phyloP scores from a whole-genome alignment of 2,329 filamentous ascomycete genomes.

The Colletotrichum sp. region DNA sequence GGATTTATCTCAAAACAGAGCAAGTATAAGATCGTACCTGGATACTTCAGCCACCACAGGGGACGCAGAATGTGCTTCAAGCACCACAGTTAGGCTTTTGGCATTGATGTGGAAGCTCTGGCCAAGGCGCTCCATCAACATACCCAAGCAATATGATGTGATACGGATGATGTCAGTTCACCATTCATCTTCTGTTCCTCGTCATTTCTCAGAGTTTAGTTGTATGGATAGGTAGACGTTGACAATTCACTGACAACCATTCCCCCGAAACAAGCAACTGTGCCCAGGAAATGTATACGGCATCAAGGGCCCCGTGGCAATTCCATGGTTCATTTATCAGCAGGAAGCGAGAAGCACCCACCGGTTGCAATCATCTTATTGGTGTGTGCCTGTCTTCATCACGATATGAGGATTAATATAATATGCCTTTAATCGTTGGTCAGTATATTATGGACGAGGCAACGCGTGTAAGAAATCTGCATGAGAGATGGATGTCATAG shows the following conservation, averaged over 20 bases:
- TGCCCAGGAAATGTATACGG: fast-evolving
- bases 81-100: fast-evolving
- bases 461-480: background rate
- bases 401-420: fast-evolving
- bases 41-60: fast-evolving
- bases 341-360: background rate
- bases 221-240: background rate
- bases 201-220: fast-evolving
- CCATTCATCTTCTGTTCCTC: background rate
- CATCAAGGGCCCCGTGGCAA: background rate
- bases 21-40: background rate
- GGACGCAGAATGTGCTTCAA: fast-evolving
- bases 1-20: fast-evolving
- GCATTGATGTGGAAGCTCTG: background rate
- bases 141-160: background rate
- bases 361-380: background rate
- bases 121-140: background rate
- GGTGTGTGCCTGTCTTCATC: background rate
- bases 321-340: background rate
- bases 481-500: fast-evolving
- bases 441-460: background rate
- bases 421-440: background rate
- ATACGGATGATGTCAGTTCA: fast-evolving
- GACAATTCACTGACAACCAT: background rate
- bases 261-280: background rate